Evolutionary conservation across 2,329 filamentous ascomycete species (phyloP), one percentile per base, ranked within the genome.

Genomic region (Talaromyces albobiverticillius): DNA sequence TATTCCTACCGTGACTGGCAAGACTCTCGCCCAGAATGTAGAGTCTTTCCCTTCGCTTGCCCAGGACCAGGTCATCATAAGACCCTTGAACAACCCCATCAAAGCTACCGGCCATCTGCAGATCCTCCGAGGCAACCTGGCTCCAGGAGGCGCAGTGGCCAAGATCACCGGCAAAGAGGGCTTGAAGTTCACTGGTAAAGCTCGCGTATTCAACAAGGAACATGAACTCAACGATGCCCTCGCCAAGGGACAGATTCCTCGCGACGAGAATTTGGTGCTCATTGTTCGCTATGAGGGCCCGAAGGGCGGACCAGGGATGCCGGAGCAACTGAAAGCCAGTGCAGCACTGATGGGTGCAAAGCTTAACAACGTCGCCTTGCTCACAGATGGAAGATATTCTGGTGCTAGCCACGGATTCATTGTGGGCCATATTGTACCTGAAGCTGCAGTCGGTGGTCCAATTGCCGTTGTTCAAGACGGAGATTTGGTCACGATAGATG

Each of bases 141-240:
- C 92, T 2, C 93, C 93, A 1, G 88, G 85, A 10, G 93, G 93
- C 31, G 89, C 92, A 1, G 92, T 97, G 1, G 92, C 91, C 57
- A 97, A 97, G 73, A 96, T 97, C 71, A 96, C 93, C 0, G 93
- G 93, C 32, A 96, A 96, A 70, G 93, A 97, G 71, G 93, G 93
- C 2, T 80, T 91, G 6, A 78, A 75, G 11, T 97, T 97, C 72
- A 86, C 80, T 0, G 93, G 93, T 46, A 84, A 84, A 60, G 93
- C 90, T 0, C 81, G 85, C 18, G 89, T 95, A 43, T 97, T 94
- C 70, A 79, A 96, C 72, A 93, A 94, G 66, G 93, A 96, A 72
- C 79, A 85, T 61, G 81, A 86, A 61, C 84, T 96, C 42, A 85
- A 95, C 68, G 74, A 79, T 0, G 91, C 92, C 0, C 79, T 97